phyloP scores from a whole-genome alignment of 495 filamentous ascomycete species.

The Neurospora sp. region DNA sequence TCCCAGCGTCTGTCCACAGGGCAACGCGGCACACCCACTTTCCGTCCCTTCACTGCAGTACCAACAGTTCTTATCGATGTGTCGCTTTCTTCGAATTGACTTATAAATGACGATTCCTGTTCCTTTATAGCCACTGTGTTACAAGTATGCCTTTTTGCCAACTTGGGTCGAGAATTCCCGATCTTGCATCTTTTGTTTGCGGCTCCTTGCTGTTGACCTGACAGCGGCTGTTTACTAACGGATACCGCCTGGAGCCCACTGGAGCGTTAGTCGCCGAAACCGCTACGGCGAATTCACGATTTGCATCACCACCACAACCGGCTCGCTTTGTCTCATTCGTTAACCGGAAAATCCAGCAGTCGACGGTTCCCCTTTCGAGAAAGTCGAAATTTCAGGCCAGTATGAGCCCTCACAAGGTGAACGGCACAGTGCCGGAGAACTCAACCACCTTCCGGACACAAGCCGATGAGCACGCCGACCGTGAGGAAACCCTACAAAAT shows the following conservation, averaged over 20 bases:
- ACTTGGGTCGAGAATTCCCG: neutral
- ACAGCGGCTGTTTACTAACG: neutral
- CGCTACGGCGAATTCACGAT: neutral
- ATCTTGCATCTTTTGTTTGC: neutral
- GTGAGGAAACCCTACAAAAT: neutral
- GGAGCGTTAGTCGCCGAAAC: neutral
- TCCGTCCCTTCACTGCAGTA: neutral
- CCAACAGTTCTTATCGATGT: neutral
- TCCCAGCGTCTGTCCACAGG: neutral
- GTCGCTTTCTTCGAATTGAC: neutral
- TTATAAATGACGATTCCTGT: neutral
- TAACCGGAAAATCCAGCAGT: neutral
- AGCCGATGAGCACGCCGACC: constrained; percentile 6
- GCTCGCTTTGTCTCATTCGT: neutral
- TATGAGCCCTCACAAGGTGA: neutral
- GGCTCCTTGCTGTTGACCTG: neutral
- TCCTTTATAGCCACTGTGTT: neutral
- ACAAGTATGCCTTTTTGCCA: neutral
- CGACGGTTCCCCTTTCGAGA: no score
- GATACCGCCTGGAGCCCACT: neutral
- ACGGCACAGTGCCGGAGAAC: neutral
- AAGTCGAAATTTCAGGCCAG: neutral
- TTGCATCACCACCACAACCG: neutral
- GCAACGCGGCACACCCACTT: neutral
- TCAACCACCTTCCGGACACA: neutral